Base-by-base conservation (phyloP, 2,329 filamentous ascomycete genomes). In the Fusarium sp. region DNA sequence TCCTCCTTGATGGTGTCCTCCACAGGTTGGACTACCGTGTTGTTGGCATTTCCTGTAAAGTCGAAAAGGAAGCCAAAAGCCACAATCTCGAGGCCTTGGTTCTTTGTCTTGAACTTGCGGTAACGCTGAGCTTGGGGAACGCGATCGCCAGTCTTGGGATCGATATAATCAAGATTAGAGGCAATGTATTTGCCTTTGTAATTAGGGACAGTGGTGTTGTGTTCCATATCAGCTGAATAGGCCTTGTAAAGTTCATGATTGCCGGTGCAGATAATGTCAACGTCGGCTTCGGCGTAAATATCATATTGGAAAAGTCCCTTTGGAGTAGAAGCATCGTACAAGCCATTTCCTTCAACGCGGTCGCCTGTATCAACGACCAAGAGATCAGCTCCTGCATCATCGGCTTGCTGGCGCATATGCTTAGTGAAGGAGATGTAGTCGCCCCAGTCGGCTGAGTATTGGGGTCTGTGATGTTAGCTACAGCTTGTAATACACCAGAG, bases 321-420 rank as follows among this genome's bases (percentile, higher is more conserved):
- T 10, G 96, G 96, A 26, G 86, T 83, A 1, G 94, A 97, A 7
- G 90, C 91, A 76, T 98, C 96, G 79, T 97, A 98, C 6, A 99
- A 86, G 2, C 95, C 96, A 76, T 97, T 98, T 34, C 95, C 94
- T 78, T 98, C 96, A 71, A 97, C 88, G 8, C 95, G 88, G 75
- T 98, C 96, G 62, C 96, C 96, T 1, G 94, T 97, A 77, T 99
- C 96, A 66, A 99, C 83, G n/a, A 99, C 83, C n/a, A 99, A 82
- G 17, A 99, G 82, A 76, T 99, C 96, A 26, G 87, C 88, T 43
- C 93, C 94, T 52, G 90, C 85, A 2, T 88, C 86, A 74, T 97
- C 92, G 55, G 94, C 93, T 74, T 88, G 89, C 69, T 88, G 85
- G 56, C 88, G 91, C 84, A 99, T 88, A 75, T 95, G 93, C 34